Evolutionary conservation across 129 eudicot species (phyloP), one percentile per base, ranked within the genome.

Genomic region (Artemisia annua): DNA sequence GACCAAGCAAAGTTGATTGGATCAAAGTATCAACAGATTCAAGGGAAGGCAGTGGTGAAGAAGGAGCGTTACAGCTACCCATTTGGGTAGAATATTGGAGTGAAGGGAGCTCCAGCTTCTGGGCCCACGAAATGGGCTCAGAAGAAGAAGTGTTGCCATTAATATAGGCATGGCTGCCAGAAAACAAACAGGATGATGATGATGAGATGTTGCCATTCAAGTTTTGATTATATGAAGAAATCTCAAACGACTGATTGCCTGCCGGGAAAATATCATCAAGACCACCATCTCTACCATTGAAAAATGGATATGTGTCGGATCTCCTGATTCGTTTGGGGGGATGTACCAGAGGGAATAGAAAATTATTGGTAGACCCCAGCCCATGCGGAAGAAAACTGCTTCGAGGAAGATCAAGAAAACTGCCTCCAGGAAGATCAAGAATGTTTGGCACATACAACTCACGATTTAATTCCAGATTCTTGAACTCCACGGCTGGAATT

Each of bases 61-160:
- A 81, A 71, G 91, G 88, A 48, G 88, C 53, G 16, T 72, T 72
- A 87, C 88, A 85, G 81, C 84, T 76, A 85, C 87, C 89, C 67
- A 81, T 76, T 71, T 80, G 96, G 82, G 85, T 79, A 57, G 91
- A 68, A 76, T 75, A 83, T 89, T 89, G 96, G 96, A 89, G 91
- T 92, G 98, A 92, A 92, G 98, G 98, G 98, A 92, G 98, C 96
- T 92, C 96, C 87, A 78, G n/a, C 96, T 92, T 87, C 91, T 62
- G 84, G 51, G 89, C 89, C 96, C 85, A 82, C 58, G 83, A 49
- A 56, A 63, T 19, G 67, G 96, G 95, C 84, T 82, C 91, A 51
- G 94, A 92, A 83, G 96, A 78, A 81, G 98, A 80, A 74, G 82
- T 76, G 79, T 92, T 87, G 96, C 97, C 96, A 86, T 91, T 88